These are phyloP conservation scores for Glaciozyma martinii DNA, from an alignment of 768 basidiomycete species.

Conservation along the genomic window DNA sequence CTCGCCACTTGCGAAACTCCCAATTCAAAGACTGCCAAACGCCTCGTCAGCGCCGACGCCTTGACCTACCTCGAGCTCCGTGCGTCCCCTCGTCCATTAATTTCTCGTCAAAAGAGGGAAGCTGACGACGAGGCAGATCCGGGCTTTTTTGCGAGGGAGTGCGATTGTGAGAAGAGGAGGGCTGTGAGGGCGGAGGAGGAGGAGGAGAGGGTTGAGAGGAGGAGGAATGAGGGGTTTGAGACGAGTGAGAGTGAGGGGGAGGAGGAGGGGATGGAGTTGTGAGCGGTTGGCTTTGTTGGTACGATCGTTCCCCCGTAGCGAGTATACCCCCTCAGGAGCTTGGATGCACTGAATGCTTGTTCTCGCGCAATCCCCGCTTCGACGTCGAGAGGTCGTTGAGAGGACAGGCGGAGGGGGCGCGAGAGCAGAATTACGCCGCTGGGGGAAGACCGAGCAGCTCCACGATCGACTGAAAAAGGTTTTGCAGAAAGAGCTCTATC, in stretches of 20 bases:
- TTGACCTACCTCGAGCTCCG: conserved; percentile 3
- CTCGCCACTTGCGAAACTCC: neutral
- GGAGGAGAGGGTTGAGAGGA: neutral
- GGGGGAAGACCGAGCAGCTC: no score
- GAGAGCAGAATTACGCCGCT: no score
- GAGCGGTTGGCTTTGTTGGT: neutral
- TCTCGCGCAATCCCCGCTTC: no score
- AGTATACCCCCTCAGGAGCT: no score
- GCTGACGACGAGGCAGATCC: neutral
- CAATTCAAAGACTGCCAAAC: conserved; percentile 12
- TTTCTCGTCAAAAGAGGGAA: neutral
- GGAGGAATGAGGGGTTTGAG: neutral
- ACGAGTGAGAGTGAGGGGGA: neutral
- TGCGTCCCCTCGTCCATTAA: neutral
- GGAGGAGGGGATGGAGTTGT: neutral
- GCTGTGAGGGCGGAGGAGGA: neutral
- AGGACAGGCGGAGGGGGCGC: no score
- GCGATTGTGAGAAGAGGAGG: neutral
- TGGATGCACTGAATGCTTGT: no score
- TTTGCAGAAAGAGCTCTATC: neutral
- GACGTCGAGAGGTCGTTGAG: no score
- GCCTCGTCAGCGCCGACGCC: neutral
- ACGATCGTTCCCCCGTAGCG: no score
- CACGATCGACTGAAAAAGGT: neutral
- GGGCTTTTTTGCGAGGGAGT: conserved; percentile 6